A percentile compares a stretch with the other conserved stretches of the same genome.
phyloP scores from a whole-genome alignment of 495 filamentous ascomycete species.

The Arthonia radiata region DNA sequence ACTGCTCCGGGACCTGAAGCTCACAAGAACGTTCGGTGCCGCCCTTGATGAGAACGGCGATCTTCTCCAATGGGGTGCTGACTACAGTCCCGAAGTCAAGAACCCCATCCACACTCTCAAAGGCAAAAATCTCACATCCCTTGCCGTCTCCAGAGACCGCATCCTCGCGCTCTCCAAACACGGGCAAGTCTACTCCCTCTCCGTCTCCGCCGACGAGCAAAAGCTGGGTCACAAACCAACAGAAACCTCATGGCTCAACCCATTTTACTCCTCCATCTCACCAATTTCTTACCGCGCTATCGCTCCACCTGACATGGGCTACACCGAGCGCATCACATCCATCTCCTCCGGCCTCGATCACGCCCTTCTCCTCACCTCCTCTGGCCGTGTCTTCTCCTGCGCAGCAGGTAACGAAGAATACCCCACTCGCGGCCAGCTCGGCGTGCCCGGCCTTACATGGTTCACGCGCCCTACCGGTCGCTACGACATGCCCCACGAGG shows the following conservation, averaged over 20 bases:
- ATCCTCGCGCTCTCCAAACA: constrained; percentile 53
- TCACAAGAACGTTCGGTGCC: constrained; percentile 61
- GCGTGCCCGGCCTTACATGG: constrained; percentile 62
- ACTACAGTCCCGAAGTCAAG: constrained; percentile 31
- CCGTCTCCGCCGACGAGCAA: constrained; percentile 52
- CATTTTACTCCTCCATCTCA: constrained; percentile 37
- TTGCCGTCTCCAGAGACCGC: constrained; percentile 55
- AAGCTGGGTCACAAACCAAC: constrained; percentile 28
- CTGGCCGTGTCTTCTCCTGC: constrained; percentile 64
- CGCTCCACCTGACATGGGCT: constrained; percentile 36
- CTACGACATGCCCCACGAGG: constrained; percentile 58
- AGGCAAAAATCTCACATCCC: constrained; percentile 52
- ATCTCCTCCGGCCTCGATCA: constrained; percentile 66
- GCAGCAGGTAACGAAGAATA: constrained; percentile 55
- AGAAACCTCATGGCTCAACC: constrained; percentile 50
- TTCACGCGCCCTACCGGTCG: constrained; percentile 47
- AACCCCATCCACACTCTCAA: constrained; percentile 45
- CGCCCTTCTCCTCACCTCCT: constrained; percentile 59
- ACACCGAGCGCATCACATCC: constrained; percentile 48
- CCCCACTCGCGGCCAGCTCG: constrained; percentile 65
- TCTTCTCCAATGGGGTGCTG: constrained; percentile 74
- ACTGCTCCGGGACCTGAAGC: constrained; percentile 66
- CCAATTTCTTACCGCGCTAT: constrained; percentile 45
- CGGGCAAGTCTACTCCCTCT: constrained; percentile 70
- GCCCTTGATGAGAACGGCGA: constrained; percentile 77